A percentile compares a stretch with the other conserved stretches of the same genome.
phyloP scores from a whole-genome alignment of 2,329 filamentous ascomycete species.

The Beauveria asiatica region DNA sequence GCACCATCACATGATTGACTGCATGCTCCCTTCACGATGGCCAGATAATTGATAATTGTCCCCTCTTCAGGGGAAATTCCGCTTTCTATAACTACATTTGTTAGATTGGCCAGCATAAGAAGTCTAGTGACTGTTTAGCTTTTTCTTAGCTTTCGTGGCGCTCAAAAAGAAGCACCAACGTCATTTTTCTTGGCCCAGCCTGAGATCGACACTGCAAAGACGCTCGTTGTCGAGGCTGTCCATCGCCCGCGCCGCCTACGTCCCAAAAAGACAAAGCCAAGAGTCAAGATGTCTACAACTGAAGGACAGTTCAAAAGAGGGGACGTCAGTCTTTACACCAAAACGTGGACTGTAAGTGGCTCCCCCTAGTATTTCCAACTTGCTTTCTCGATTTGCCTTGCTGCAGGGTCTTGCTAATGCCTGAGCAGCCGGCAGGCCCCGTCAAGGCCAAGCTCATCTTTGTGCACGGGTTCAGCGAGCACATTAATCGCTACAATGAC shows the following conservation, averaged over 20 bases:
- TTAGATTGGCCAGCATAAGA: not conserved
- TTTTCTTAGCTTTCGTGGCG: not conserved
- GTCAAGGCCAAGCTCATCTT: slow-evolving; percentile 67
- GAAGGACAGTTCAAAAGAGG: slow-evolving; percentile 39
- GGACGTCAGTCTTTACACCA: slow-evolving; percentile 42
- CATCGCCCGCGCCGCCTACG: not conserved
- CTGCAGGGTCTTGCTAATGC: not conserved
- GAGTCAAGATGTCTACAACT: slow-evolving; percentile 28
- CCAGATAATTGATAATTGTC: not conserved
- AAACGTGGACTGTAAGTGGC: slow-evolving; percentile 48
- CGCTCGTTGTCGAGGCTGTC: not conserved
- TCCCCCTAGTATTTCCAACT: not conserved
- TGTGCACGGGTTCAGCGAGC: slow-evolving; percentile 86
- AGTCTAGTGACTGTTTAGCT: not conserved
- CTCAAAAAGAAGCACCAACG: not conserved
- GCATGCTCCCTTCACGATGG: not conserved
- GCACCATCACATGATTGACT: slow-evolving; percentile 5
- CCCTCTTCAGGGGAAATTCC: not conserved
- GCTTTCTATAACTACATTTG: not conserved
- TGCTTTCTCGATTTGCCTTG: not conserved
- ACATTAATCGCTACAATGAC: slow-evolving; percentile 66
- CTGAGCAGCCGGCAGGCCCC: slow-evolving; percentile 41
- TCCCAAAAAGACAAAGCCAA: no score
- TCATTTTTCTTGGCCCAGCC: not conserved
- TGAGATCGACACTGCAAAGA: no score